These are phyloP conservation scores for Epichloe aotearoae DNA, from an alignment of 2,329 filamentous ascomycete species.

Conservation along the genomic window DNA sequence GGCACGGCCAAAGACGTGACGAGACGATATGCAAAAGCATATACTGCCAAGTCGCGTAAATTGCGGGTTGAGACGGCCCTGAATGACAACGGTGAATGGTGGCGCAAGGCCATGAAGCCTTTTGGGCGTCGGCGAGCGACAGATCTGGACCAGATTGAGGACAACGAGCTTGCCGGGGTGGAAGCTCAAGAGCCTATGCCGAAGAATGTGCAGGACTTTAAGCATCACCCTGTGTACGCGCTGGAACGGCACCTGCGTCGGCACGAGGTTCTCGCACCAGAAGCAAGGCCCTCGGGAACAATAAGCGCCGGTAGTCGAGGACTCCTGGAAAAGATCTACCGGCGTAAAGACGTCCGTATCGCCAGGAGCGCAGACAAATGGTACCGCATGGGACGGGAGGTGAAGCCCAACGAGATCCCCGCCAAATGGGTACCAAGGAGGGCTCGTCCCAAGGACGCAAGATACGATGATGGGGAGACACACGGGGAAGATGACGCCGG, in stretches of 20 bases:
- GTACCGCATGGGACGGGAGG: conserved; percentile 75
- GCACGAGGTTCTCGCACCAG: conserved; percentile 70
- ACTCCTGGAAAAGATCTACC: conserved; percentile 64
- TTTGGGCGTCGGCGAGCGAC: conserved; percentile 29
- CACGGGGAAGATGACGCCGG: conserved; percentile 22
- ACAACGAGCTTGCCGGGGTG: conserved; percentile 57
- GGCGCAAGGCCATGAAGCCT: conserved; percentile 34
- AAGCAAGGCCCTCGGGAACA: conserved; percentile 59
- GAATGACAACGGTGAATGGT: conserved; percentile 39
- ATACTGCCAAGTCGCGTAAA: conserved; percentile 78
- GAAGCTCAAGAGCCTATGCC: conserved; percentile 75
- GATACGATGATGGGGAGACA: conserved; percentile 16
- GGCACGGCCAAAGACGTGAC: conserved; percentile 75
- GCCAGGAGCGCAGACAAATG: conserved; percentile 76
- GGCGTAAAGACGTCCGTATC: conserved; percentile 64
- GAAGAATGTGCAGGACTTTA: conserved; percentile 74
- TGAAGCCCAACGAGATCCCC: conserved; percentile 68
- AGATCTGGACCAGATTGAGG: conserved; percentile 74
- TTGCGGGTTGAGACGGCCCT: conserved; percentile 56
- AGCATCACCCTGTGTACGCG: conserved; percentile 71
- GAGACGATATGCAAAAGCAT: conserved; percentile 72
- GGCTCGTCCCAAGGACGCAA: conserved; percentile 18
- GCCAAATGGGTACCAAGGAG: conserved; percentile 56
- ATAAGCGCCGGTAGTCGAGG: conserved; percentile 54
- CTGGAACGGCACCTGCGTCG: conserved; percentile 72